Base-by-base conservation (phyloP, 768 basidiomycete species). In the Podaxis carcinomalis region DNA sequence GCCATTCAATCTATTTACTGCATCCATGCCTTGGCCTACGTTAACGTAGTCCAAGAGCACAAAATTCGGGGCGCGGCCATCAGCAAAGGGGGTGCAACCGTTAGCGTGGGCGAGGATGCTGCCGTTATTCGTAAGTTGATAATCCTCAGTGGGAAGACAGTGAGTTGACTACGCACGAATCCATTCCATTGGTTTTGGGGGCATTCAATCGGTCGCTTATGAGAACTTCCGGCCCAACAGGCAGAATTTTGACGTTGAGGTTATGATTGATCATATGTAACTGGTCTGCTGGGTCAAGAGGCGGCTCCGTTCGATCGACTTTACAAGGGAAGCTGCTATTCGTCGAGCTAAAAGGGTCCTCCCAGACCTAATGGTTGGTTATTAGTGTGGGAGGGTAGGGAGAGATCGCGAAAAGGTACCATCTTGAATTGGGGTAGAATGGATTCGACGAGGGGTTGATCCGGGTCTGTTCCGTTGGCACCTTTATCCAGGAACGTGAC, bases 401-500 rank as follows among this genome's bases (percentile, higher is more conserved):
- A 57, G 13, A 42, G 51, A 21, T 37, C 16, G 32, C 2, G 28
- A 9, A 46, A 5, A 58, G 68, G n/a, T 35, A 80, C 80, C 81
- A 81, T 84, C 23, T 76, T 66, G 68, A 85, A 85, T 68, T 84
- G 80, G n/a, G 83, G 82, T 2, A 85, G 70, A 53, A 86, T 80
- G 63, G 78, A 84, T 35, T 79, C 70, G 9, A 78, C 76, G 32
- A 67, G 63, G 3, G 72, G 70, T 4, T 69, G 62, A 0, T 62
- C 64, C 11, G 54, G n/a, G 11, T 56, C 40, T 1, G 66, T 62
- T n/a, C 69, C 73, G 32, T 79, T 74, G 1, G 80, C 78, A 13
- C 76, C 75, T 1, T 75, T 67, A 63, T 88, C 86, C 66, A 89
- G 70, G 69, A 89, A 88, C 1, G 85, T 77, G 13, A 89, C 79